Base-by-base conservation (phyloP, 1,284 basidiomycete species). In the Baeospora myosura region DNA sequence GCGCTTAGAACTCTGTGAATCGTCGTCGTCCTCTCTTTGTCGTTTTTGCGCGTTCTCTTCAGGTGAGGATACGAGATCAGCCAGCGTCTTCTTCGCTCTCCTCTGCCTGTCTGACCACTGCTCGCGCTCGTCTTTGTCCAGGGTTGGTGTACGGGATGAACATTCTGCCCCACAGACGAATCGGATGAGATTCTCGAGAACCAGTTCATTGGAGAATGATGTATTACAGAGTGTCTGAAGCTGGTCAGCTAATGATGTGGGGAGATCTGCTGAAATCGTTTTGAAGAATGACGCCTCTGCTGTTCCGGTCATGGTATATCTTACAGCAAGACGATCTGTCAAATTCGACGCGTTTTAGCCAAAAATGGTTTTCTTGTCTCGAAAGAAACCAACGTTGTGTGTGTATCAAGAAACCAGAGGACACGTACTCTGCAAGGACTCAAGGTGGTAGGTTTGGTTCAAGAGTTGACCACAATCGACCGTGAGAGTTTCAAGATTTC, bases 151-250 rank as follows among this genome's bases (percentile, higher is more conserved):
- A 30, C 43, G 45, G 11, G 42, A 11, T 16, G 45, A 43, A 41
- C 45, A 49, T 16, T 47, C 42, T 30, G 52, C 59, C 5, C 58
- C 60, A 22, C 40, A 44, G 2, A 57, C 48, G 37, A 62, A 60
- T 18, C 59, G 52, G 21, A 62, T 52, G 7, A 62, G 42, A 21
- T 48, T 49, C 28, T 62, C 58, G 12, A 62, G 43, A 3, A 50
- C 33, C 11, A 18, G 16, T 43, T 52, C 41, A 23, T 35, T 31
- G n/a, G 53, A 43, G 10, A 28, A 3, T 10, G 45, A 43, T 11
- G n/a, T 6, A 11, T 12, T 18, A 14, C 12, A n/a, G 32, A 34
- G 32, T 11, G 14, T 12, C 18, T 34, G n/a, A n/a, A 34, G 11
- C 11, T 18, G 14, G 11, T 34, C 14, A 11, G 32, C 32, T 6